Conservation (phyloP, 2,329 filamentous ascomycete species). For the Taxawa tesnikishii region DNA sequence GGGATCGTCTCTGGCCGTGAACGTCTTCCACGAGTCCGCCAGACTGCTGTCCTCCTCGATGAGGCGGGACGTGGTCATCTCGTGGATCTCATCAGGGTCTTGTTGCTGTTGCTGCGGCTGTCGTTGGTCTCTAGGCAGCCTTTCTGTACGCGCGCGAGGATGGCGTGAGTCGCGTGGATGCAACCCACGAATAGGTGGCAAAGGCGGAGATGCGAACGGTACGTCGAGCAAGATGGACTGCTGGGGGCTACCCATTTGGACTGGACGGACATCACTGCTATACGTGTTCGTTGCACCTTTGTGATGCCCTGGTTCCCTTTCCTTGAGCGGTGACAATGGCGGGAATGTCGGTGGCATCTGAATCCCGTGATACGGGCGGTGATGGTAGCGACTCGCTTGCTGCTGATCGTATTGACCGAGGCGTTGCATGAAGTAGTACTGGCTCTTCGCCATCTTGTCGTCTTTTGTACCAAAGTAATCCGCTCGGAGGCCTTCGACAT, state of each 20-base stretch:
- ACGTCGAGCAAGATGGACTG: slow-evolving; percentile 8
- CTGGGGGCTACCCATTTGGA: slow-evolving; percentile 1
- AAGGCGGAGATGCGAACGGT: background rate
- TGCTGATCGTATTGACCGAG: slow-evolving; percentile 8
- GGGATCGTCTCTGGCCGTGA: slow-evolving; percentile 2
- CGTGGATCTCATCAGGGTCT: slow-evolving; percentile 1
- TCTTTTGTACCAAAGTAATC: slow-evolving; percentile 95
- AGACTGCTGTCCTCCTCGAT: slow-evolving; percentile 9
- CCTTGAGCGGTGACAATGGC: slow-evolving; percentile 5
- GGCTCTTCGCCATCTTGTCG: slow-evolving; percentile 95
- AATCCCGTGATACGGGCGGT: slow-evolving; percentile 4
- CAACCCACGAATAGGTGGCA: background rate
- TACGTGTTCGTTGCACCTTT: background rate
- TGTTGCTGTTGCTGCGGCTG: slow-evolving; percentile 3
- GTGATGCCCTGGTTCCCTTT: too few relatives aligned
- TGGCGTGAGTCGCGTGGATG: background rate
- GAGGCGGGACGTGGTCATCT: slow-evolving; percentile 9
- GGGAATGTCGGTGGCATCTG: slow-evolving; percentile 10
- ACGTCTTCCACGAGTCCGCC: slow-evolving; percentile 8
- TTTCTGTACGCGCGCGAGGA: slow-evolving; percentile 3
- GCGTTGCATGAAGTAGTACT: slow-evolving; percentile 77
- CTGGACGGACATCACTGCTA: background rate
- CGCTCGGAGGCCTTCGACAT: slow-evolving; percentile 50
- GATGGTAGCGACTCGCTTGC: slow-evolving; percentile 6
- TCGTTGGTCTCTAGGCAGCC: too few relatives aligned